Evolutionary conservation across 768 basidiomycete species (phyloP).

Genomic region (Lactarius hengduanensis): DNA sequence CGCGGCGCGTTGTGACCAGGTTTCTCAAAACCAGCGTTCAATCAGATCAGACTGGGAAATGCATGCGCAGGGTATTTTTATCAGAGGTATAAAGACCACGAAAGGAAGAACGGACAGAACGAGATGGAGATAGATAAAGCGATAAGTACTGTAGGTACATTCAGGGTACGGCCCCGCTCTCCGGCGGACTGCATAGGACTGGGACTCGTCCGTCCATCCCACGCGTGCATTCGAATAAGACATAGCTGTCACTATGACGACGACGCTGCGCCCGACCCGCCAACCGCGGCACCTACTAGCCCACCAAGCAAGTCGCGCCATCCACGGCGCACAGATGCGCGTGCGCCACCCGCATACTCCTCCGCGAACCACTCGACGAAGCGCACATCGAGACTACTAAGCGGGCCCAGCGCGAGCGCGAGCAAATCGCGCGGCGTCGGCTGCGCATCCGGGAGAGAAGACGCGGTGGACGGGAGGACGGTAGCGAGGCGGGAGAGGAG

Average conservation of each 20-base stretch:
- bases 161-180: too few species aligned
- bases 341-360: slow-evolving; percentile 50
- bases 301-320: slow-evolving; percentile 49
- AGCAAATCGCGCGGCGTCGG: slow-evolving; percentile 31
- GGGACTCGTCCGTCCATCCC: too few species aligned
- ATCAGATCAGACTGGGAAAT: too few species aligned
- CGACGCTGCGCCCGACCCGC: not conserved
- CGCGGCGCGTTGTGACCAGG: too few species aligned
- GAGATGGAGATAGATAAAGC: too few species aligned
- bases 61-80: too few species aligned
- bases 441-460: not conserved
- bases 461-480: not conserved
- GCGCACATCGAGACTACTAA: slow-evolving; percentile 64
- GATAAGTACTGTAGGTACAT: not conserved
- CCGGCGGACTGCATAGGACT: too few species aligned
- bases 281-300: slow-evolving; percentile 44
- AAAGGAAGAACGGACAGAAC: too few species aligned
- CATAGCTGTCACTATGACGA: not conserved
- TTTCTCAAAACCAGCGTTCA: too few species aligned
- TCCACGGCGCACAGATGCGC: slow-evolving; percentile 42
- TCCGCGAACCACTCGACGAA: slow-evolving; percentile 77
- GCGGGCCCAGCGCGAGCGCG: slow-evolving; percentile 67
- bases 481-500: slow-evolving; percentile 47
- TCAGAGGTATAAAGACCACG: too few species aligned
- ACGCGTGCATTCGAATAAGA: too few species aligned